Base-by-base conservation (phyloP, 768 basidiomycete species). In the Russula griseocarnosa region DNA sequence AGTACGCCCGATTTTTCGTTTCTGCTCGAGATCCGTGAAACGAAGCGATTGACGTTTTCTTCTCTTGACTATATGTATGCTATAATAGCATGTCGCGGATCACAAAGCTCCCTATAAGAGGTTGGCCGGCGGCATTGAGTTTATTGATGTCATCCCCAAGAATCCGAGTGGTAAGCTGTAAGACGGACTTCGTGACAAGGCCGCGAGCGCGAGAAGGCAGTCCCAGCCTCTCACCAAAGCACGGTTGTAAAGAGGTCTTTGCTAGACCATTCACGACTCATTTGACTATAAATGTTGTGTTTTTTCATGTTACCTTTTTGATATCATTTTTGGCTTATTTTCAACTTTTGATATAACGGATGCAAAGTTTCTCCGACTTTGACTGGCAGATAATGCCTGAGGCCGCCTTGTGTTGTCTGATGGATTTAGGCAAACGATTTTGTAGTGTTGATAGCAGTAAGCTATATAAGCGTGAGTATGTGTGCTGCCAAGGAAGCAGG, bases 101-200 rank as follows among this genome's bases (percentile, higher is more conserved):
- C 65, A 69, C 62, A 74, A 74, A 59, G 68, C 66, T 22, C 63
- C 73, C 42, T 78, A 78, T 64, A 79, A 79, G 70, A 69, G 71
- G 58, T 67, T 79, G 16, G 72, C 71, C 28, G 77, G 76, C 20
- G 76, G 76, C 22, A 71, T 78, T 13, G 72, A 74, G 66, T 78
- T 78, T 64, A 62, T 77, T 22, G 75, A 77, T 55, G 66, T 34
- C 9, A 70, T 74, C 26, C 73, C 73, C n/a, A 74, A 73, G 69
- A 74, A 71, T 60, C 69, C 72, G 11, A 74, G 73, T 58, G 73
- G 73, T 46, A 74, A 74, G 67, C 59, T 74, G 28, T 74, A 40
- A 65, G 74, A 55, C 71, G 74, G 22, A 46, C 60, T 74, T 52
- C 67, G 73, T 44, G 73, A 73, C 22, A 66, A 58, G 51, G 70